Evolutionary conservation across 2,329 filamentous ascomycete genomes (phyloP).

Genomic region (Beauveria medogensis): DNA sequence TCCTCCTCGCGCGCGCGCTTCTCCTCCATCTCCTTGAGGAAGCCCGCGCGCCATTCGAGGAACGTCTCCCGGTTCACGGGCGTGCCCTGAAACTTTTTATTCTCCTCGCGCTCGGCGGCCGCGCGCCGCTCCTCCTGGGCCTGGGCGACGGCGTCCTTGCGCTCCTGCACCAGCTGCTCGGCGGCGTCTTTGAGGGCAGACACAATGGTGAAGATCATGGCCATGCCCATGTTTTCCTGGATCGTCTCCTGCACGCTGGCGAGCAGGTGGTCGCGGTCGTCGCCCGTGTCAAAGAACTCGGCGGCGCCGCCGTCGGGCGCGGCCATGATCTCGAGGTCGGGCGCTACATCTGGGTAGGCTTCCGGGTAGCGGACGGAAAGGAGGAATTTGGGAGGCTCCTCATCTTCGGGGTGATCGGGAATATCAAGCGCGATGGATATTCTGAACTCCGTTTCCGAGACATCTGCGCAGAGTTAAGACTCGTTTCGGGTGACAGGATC

Average conservation of each 20-base stretch:
- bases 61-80: conserved; percentile 84
- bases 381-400: conserved; percentile 61
- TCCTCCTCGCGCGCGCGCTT: conserved; percentile 59
- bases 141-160: conserved; percentile 49
- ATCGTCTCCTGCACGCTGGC: conserved; percentile 64
- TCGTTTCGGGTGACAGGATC: background rate
- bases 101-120: conserved; percentile 78
- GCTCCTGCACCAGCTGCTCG: conserved; percentile 73
- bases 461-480: conserved; percentile 47
- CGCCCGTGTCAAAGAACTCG: conserved; percentile 67
- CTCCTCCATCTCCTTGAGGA: conserved; percentile 75
- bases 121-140: conserved; percentile 47
- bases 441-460: conserved; percentile 83
- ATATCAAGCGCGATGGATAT: conserved; percentile 81
- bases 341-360: conserved; percentile 81
- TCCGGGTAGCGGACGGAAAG: conserved; percentile 86
- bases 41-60: conserved; percentile 70
- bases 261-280: conserved; percentile 70
- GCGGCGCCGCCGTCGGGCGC: conserved; percentile 63
- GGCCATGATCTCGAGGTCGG: conserved; percentile 69
- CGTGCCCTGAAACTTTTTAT: conserved; percentile 90
- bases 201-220: conserved; percentile 91
- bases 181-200: conserved; percentile 81
- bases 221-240: conserved; percentile 91
- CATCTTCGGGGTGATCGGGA: conserved; percentile 54